These are phyloP conservation scores for Talaromyces amestolkiae DNA, from an alignment of 2,329 filamentous ascomycete genomes.

Conservation along the genomic window DNA sequence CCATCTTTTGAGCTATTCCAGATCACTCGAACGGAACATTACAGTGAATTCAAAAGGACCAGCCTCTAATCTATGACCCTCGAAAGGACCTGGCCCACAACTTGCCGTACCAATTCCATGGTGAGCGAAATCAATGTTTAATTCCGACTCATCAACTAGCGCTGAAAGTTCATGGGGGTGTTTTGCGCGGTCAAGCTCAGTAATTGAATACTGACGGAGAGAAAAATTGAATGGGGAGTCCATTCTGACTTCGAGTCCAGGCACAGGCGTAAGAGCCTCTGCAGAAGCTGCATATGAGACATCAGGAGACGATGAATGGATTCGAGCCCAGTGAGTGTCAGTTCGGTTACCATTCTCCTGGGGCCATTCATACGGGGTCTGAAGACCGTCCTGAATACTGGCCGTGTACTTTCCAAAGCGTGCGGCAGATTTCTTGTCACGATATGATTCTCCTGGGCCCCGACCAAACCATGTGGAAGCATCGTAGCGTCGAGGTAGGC, in stretches of 20 bases:
- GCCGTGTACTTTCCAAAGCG: constrained; percentile 24
- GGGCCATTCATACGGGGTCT: constrained; percentile 29
- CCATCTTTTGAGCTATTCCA: background rate
- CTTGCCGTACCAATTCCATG: constrained; percentile 31
- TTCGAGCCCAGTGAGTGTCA: constrained; percentile 38
- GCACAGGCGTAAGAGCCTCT: constrained; percentile 13
- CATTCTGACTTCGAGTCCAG: background rate
- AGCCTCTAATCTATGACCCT: constrained; percentile 25
- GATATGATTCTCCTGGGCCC: constrained; percentile 29
- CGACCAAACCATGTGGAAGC: constrained; percentile 27
- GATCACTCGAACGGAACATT: constrained; percentile 19
- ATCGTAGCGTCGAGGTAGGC: constrained; percentile 20
- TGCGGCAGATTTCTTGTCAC: constrained; percentile 27
- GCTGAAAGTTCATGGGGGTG: constrained; percentile 29
- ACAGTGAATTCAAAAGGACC: constrained; percentile 29
- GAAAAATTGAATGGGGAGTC: constrained; percentile 22
- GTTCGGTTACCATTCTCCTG: constrained; percentile 29
- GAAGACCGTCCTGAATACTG: constrained; percentile 20
- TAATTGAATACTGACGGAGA: constrained; percentile 21
- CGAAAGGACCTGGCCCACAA: constrained; percentile 29
- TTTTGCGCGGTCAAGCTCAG: constrained; percentile 22
- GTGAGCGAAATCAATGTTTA: constrained; percentile 33
- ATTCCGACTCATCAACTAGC: constrained; percentile 23
- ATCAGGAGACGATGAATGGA: constrained; percentile 18
- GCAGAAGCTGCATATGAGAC: constrained; percentile 20